Evolutionary conservation across 2,329 filamentous ascomycete genomes (phyloP).

Genomic region (Exophiala sideris): DNA sequence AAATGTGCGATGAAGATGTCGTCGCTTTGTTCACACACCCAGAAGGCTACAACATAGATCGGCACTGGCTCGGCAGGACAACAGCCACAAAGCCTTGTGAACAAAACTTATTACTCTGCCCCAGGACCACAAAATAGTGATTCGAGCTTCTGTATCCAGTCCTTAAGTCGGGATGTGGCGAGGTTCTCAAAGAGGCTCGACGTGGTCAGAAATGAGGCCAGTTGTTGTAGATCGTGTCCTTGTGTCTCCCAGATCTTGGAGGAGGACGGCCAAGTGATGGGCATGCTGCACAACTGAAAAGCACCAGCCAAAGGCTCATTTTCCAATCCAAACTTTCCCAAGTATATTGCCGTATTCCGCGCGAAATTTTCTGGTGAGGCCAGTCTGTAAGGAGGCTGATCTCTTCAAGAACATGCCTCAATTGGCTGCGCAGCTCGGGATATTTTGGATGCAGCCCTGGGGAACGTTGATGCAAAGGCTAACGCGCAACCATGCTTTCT

Average conservation of each 20-base stretch:
- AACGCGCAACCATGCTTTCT: background rate
- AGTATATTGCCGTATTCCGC: background rate
- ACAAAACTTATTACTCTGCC: background rate
- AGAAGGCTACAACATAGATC: background rate
- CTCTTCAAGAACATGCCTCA: background rate
- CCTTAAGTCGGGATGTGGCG: background rate
- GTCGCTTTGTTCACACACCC: background rate
- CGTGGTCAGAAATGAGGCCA: background rate
- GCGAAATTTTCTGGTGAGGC: background rate
- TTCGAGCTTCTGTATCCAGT: background rate
- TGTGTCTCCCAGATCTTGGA: background rate
- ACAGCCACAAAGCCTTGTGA: background rate
- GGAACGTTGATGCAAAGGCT: background rate
- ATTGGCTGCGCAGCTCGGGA: background rate
- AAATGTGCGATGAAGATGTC: background rate
- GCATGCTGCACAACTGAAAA: background rate
- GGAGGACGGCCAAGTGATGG: background rate
- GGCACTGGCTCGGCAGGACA: no score
- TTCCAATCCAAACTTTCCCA: background rate
- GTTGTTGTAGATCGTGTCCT: background rate
- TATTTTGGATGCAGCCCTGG: background rate
- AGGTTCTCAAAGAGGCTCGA: background rate
- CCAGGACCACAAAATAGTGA: background rate
- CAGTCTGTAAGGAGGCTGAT: background rate
- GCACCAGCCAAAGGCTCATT: background rate